Base-by-base conservation (phyloP, 495 filamentous ascomycete species). In the Oidiodendron maius region DNA sequence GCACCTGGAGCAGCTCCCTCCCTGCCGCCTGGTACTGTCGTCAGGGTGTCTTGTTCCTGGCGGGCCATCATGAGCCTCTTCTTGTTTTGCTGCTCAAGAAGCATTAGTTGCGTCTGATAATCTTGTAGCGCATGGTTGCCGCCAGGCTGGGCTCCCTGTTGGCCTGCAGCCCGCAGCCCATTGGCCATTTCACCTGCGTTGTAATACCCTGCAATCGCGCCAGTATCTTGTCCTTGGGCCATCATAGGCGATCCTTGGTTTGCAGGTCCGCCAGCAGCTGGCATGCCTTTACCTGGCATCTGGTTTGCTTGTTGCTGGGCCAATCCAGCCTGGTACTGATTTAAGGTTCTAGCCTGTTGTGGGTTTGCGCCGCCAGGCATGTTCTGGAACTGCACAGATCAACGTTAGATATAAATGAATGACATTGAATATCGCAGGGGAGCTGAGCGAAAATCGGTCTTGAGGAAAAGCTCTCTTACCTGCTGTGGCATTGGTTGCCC, bases 51-150 rank as follows among this genome's bases (percentile, higher is more conserved):
- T 68, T 96, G 91, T 65, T 97, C 93, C 67, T 95, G 88, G 36
- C 93, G 83, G 49, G 93, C 93, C 91, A 96, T 94, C 77, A 96
- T 84, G 59, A 98, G 71, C 18, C 93, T 76, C 61, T 91, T 93
- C 77, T 97, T 98, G 59, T 97, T 98, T 65, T 98, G 93, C 69
- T 98, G 93, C 66, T 98, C 93, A 34, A 98, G 82, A 46, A 98
- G 66, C 93, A 97, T 96, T 61, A 98, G 72, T 61, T 98, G 93
- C 93, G 96, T 96, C 69, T 98, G 93, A 66, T 98, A 97, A 64
- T 97, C 94, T 63, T 96, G 91, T 46, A 98, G 74, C 30, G 94
- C 94, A 64, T 96, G 91, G 59, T 93, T 96, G 62, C 89, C 89
- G 44, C 70, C 72, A 11, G 74, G 68, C 61, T 74, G 71, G 51